Percentiles rank a stretch among this genome's conserved stretches.
These are phyloP conservation scores for Solanum dulcamara DNA, from an alignment of 257 asterid species.

Conservation along the genomic window DNA sequence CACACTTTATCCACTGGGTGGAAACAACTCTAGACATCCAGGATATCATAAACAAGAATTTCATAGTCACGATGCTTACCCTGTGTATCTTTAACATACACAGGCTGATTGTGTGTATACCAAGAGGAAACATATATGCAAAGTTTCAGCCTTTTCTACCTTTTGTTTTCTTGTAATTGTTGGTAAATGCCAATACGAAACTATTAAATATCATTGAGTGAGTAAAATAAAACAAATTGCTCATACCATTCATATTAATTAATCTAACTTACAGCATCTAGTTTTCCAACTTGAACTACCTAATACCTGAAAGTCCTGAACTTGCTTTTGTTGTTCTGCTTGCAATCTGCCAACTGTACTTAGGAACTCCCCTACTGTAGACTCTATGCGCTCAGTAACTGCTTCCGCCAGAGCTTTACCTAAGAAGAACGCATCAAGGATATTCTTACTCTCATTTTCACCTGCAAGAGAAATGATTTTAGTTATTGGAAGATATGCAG, in stretches of 20 bases:
- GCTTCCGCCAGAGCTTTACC: slow-evolving; percentile 91
- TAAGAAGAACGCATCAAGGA: slow-evolving; percentile 82
- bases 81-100: not conserved
- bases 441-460: slow-evolving; percentile 57
- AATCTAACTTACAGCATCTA: not conserved
- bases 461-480: slow-evolving; percentile 22
- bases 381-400: slow-evolving; percentile 58
- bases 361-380: slow-evolving; percentile 72
- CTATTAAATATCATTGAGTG: not conserved
- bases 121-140: not conserved
- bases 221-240: not conserved
- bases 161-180: not conserved
- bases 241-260: not conserved
- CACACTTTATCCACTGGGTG: not conserved
- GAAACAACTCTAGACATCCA: not conserved
- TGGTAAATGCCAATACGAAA: not conserved
- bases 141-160: not conserved
- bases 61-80: not conserved
- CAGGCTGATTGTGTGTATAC: not conserved
- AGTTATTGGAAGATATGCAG: not conserved
- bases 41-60: not conserved
- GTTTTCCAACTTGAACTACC: not conserved
- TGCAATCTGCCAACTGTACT: slow-evolving; percentile 64
- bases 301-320: slow-evolving; percentile 65
- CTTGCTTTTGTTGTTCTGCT: slow-evolving; percentile 86